Base-by-base conservation (phyloP, 2,329 filamentous ascomycete species). In the Xylariaceae sp. region DNA sequence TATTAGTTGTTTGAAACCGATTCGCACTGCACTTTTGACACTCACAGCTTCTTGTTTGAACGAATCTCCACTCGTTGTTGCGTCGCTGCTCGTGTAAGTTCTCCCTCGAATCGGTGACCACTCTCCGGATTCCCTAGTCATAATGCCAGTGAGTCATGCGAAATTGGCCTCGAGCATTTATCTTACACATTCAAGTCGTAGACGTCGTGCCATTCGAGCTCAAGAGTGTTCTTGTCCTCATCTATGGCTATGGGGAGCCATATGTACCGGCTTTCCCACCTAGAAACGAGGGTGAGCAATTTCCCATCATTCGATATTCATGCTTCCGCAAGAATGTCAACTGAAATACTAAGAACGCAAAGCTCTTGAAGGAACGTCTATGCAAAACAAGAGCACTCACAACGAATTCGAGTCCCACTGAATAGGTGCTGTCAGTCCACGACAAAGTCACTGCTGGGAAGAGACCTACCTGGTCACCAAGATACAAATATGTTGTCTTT, bases 231-330 rank as follows among this genome's bases (percentile, higher is more conserved):
- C 60, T 75, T 76, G 0, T 71, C 59, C 51, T 82, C 79, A 51
- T 81, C 73, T 40, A 81, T 78, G 1, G 71, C 67, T 6, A 82
- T 67, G 0, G 79, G 79, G 0, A 82, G 70, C 79, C 79, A 82
- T 56, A 82, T 81, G 57, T 82, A 81, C 6, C 79, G 70, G 50
- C 73, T 77, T 54, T 82, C 79, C 79, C 79, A 28, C 22, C 22
- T 28, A 28, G 4, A 28, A 7, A 28, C 7, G 7, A 28, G 22
- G 7, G 22, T 28, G 22, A 28, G 22, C 7, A 5, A 28, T 28
- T 4, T 28, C 22, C 4, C 22, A 7, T 28, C 22, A 28, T 4
- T 28, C 22, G 7, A 28, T 7, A 28, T 28, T 4, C 4, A 28
- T 7, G 22, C 22, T 28, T 28, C 7, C 4, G 4, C 7, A 7